These are phyloP conservation scores for Corymbia maculata DNA, from an alignment of 345 rosid genomes.

Conservation along the genomic window DNA sequence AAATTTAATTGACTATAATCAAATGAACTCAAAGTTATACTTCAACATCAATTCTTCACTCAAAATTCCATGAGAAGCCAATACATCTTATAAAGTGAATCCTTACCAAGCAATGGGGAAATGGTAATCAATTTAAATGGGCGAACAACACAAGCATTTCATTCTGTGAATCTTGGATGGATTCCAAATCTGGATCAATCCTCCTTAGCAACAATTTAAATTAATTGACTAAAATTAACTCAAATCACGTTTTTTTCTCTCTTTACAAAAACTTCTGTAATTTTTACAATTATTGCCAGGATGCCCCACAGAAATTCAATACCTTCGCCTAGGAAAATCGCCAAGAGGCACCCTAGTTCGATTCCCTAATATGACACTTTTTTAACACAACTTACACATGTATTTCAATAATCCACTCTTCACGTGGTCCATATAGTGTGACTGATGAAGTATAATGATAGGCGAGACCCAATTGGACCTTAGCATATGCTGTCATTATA, in stretches of 20 bases:
- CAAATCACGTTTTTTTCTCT: background rate
- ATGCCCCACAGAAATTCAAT: background rate
- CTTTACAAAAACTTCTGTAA: background rate
- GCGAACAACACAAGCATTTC: background rate
- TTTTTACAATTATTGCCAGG: background rate
- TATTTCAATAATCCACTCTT: background rate
- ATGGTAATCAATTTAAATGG: background rate
- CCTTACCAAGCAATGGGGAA: background rate
- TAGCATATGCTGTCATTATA: background rate
- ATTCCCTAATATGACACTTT: background rate
- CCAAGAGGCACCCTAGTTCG: rapidly evolving
- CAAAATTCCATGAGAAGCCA: background rate
- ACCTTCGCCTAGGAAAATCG: background rate
- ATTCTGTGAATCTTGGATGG: background rate
- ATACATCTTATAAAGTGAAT: background rate
- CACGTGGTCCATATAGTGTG: background rate
- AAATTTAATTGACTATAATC: background rate
- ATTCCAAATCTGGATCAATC: background rate
- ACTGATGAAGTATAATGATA: background rate
- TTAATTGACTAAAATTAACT: background rate
- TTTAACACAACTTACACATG: background rate
- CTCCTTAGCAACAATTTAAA: background rate
- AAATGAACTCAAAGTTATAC: background rate
- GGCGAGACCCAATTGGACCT: background rate
- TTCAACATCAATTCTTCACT: background rate